Base-by-base conservation (phyloP, 768 basidiomycete species). In the Lactarius hatsudake region DNA sequence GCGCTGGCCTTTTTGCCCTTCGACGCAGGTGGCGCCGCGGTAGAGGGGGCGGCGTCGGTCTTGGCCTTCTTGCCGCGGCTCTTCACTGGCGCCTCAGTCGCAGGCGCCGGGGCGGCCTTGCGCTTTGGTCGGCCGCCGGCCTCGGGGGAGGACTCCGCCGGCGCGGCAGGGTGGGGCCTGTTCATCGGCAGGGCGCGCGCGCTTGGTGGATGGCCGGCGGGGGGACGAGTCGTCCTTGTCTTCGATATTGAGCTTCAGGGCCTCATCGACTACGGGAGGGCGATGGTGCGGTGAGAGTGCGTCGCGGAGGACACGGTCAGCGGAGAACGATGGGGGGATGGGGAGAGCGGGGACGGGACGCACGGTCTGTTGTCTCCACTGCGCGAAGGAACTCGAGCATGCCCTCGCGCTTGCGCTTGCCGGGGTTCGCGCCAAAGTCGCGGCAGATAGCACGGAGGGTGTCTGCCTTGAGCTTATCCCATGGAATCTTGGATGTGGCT, bases 391-490 rank as follows among this genome's bases (percentile, higher is more conserved):
- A 69, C 42, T 70, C 63, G 59, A 72, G 62, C 70, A 75, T 72
- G 6, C 72, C 73, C 36, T 69, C 66, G 54, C 71, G 70, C 60
- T 69, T 69, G 34, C 64, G 64, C 51, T 56, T 63, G 59, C 65
- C 68, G 6, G 60, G 59, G 28, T 64, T 60, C 20, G 73, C 66
- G 42, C 73, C 74, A 40, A 75, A 68, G 64, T 75, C 74, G 28
- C 68, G 67, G 65, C 69, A 64, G 18, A 75, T 66, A 2, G 71
- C 65, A 57, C 72, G 72, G 43, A 75, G 58, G 2, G 74, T 75
- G n/a, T 74, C 71, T 30, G 65, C 66, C 36, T 70, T 72, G 53
- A 75, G 64, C 13, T 54, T 62, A 13, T 70, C 72, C 74, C 74
- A 75, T 30, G 74, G 74, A 30, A 75, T 68, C 26, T 69, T 60